Percentiles rank a stretch among this genome's conserved stretches.
Evolutionary conservation across 345 rosid species (phyloP).

Genomic region (Melaleuca alternifolia): DNA sequence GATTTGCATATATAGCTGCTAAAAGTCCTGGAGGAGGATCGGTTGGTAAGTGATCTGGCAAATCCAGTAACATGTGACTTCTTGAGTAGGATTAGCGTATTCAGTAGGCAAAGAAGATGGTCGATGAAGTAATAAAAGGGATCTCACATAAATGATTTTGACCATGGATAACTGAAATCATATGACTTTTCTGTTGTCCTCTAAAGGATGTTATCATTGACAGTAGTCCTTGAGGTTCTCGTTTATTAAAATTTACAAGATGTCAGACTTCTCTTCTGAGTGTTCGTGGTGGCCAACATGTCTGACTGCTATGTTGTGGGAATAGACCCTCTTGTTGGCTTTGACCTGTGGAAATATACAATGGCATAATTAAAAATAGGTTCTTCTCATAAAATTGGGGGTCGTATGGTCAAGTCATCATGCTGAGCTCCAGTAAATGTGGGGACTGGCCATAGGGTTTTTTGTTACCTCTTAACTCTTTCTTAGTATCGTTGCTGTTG

Average conservation of each 20-base stretch:
- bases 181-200: neutral
- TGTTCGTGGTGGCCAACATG: neutral
- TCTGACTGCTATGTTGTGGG: neutral
- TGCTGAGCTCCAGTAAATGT: neutral
- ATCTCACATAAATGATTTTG: neutral
- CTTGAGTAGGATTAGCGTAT: neutral
- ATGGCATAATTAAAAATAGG: neutral
- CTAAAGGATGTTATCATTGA: neutral
- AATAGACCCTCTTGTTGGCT: neutral
- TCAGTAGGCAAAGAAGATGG: neutral
- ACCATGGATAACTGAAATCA: neutral
- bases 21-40: conserved; percentile 89
- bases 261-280: neutral
- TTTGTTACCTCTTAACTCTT: neutral
- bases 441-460: neutral
- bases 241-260: neutral
- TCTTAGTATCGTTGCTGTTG: neutral
- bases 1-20: conserved; percentile 87
- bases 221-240: neutral
- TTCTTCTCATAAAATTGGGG: neutral
- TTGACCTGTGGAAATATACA: neutral
- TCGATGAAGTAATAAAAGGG: neutral
- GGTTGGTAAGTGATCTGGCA: conserved; percentile 37
- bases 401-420: neutral
- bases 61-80: neutral